Percentiles rank a stretch among this genome's conserved stretches.
Conservation (phyloP, 2,329 filamentous ascomycete genomes). For the Alternaria sp. region DNA sequence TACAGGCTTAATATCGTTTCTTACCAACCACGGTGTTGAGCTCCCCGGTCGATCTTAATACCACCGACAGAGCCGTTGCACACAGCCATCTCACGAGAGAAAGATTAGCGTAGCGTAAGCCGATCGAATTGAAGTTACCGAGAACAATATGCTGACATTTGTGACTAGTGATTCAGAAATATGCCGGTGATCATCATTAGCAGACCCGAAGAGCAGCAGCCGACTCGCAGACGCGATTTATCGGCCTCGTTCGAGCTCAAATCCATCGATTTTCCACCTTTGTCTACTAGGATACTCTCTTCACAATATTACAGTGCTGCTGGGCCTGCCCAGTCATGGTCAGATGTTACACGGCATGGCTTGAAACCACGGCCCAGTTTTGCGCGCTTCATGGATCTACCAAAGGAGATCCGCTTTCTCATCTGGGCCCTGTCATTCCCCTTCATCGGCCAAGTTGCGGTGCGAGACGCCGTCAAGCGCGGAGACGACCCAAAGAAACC, state of each 20-base stretch:
- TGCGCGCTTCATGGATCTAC: background rate
- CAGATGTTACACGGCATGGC: background rate
- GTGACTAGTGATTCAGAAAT: background rate
- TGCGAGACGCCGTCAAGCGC: background rate
- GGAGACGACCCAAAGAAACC: background rate
- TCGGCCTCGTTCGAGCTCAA: background rate
- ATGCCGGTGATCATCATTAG: background rate
- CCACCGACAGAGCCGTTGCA: background rate
- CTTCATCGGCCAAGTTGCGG: background rate
- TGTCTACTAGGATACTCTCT: background rate
- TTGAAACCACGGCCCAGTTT: background rate
- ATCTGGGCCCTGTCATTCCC: background rate
- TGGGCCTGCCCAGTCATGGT: background rate
- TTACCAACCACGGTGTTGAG: background rate
- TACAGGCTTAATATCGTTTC: background rate
- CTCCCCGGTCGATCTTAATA: background rate
- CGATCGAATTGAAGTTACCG: background rate
- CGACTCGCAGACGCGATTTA: background rate
- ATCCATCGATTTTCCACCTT: background rate
- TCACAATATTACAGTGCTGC: background rate
- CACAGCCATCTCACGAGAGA: accelerated
- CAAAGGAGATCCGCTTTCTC: background rate
- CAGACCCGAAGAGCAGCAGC: background rate
- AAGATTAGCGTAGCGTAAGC: background rate
- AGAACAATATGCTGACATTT: background rate